Evolutionary conservation across 2,329 filamentous ascomycete species (phyloP), one percentile per base, ranked within the genome.

Genomic region (Xylaria hypoxylon): DNA sequence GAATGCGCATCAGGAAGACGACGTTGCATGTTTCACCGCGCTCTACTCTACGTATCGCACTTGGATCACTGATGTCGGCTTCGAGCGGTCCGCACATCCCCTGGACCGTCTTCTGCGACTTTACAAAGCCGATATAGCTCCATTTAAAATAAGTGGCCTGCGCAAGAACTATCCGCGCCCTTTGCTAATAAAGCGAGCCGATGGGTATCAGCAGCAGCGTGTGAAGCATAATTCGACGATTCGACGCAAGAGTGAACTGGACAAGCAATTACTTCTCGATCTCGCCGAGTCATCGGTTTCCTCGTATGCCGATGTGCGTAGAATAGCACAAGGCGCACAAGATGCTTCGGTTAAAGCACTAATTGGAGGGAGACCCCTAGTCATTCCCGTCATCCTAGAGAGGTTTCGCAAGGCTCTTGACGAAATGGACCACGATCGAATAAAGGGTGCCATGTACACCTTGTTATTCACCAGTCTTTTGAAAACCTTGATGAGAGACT

Each of bases 21-120:
- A 99, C 77, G 96, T 99, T 0, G 89, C 92, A 17, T 97, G 94
- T 79, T 99, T 99, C 80, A 97, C 94, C 26, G 89, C 94, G 0
- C 81, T 99, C 2, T 99, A 97, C 79, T 92, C 92, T 24, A 93
- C 95, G 1, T 99, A 97, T 78, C 87, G 93, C 48, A 96, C 93
- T 8, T 99, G 94, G 94, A 98, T 99, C 74, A 94, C 97, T 1
- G 96, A 99, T 75, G 94, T 99, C 45, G 96, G 96, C 19, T 96
- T 97, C 67, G 96, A 99, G 80, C 87, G 95, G 66, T 97, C 95
- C 19, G 95, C 96, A 0, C 96, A 97, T 77, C 92, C 96, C 1
- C 84, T 98, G 10, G 96, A 99, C 77, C 87, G 96, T 22, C 90
- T 98, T 15, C 88, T 92, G 4, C 88, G 94, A 59, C 86, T 99